Evolutionary conservation across 495 filamentous ascomycete genomes (phyloP).

Genomic region (Gamarada debralockiae): DNA sequence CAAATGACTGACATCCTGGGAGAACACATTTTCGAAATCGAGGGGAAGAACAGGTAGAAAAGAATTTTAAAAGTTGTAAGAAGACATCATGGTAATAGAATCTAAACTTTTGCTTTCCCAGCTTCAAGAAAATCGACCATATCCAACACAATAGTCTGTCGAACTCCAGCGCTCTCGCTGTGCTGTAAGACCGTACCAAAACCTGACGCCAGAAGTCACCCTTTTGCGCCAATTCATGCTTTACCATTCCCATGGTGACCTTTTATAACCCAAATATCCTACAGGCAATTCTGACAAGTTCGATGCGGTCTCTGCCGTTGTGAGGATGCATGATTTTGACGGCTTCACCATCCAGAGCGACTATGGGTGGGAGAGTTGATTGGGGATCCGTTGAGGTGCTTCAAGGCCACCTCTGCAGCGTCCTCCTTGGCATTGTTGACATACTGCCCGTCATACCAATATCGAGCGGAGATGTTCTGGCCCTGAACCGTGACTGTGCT

Average conservation of each 20-base stretch:
- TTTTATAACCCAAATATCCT: conserved; percentile 23
- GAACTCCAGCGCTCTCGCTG: conserved; percentile 19
- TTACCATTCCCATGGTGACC: conserved; percentile 20
- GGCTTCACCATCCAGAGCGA: conserved; percentile 22
- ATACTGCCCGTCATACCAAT: conserved; percentile 88
- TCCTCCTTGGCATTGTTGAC: conserved; percentile 88
- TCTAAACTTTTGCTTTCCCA: conserved; percentile 19
- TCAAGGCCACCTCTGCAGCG: conserved; percentile 73
- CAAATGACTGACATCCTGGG: too few species aligned
- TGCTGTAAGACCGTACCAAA: conserved; percentile 23
- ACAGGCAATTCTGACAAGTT: conserved; percentile 16
- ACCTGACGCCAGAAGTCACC: conserved; percentile 25
- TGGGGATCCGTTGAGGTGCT: conserved; percentile 32
- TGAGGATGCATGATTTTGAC: not conserved
- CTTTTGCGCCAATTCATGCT: conserved; percentile 27
- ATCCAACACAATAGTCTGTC: conserved; percentile 9
- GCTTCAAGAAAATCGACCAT: conserved; percentile 3
- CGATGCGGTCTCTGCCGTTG: not conserved
- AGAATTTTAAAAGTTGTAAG: not conserved
- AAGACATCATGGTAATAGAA: conserved; percentile 1
- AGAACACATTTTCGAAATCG: too few species aligned
- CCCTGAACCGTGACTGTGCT: conserved; percentile 60
- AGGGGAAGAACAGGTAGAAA: too few species aligned
- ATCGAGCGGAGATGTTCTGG: conserved; percentile 59
- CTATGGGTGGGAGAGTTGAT: conserved; percentile 27